Evolutionary conservation across 768 basidiomycete genomes (phyloP), one percentile per base, ranked within the genome.

Genomic region (Psilocybe azurescens): DNA sequence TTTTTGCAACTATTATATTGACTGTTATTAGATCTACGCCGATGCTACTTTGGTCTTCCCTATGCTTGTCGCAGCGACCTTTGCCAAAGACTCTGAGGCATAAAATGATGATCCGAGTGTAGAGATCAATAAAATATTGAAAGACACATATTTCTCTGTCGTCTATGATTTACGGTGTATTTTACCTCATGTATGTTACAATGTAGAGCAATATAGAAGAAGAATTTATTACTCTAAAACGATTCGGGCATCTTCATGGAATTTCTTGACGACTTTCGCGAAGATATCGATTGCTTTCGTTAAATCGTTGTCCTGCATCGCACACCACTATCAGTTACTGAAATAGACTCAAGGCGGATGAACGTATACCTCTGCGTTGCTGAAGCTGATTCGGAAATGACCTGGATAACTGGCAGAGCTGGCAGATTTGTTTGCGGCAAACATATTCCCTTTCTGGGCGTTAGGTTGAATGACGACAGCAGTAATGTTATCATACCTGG

Each of bases 1-100:
- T 13, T 14, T 44, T 14, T 49, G 33, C 84, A 83, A 53, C 41
- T 56, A 13, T 62, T 50, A 50, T 33, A 58, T 24, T 36, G 32
- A 32, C 20, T 10, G 32, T 32, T 28, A 3, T 18, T 58, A 86
- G 85, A 92, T 97, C 5, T 97, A 88, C 68, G 95, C 96, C n/a
- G 97, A 99, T 68, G 97, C 97, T 6, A 99, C 97, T 0, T 79
- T 99, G 20, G 96, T 95, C 7, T 99, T 99, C 75, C 97, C 97
- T 2, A 78, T 99, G 70, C 77, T 99, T 4, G 96, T 99, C 1
- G 96, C 97, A 5, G 95, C 94, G 9, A 98, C 97, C 2, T 99
- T 95, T 73, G 94, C 91, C 11, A 78, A 83, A 68, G 79, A 78
- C 48, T 66, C 56, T 50, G 54, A 62, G 38, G 39, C 10, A 20